These are phyloP conservation scores for Barbarea vulgaris DNA, from an alignment of 345 rosid species.

Conservation along the genomic window DNA sequence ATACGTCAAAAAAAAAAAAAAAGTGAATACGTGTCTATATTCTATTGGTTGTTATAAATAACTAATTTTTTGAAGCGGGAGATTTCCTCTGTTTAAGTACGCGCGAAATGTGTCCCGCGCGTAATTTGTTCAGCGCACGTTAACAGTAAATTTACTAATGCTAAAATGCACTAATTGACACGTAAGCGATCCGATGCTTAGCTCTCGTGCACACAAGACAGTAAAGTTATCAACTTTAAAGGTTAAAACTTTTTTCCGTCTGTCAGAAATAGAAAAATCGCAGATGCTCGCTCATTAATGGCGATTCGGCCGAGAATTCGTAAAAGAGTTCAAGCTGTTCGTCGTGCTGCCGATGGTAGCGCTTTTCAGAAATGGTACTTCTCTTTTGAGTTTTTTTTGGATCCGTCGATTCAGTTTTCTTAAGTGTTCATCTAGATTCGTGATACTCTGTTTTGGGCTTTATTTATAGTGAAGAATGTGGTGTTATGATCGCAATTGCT, in stretches of 20 bases:
- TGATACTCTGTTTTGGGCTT: conserved; percentile 27
- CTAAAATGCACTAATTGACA: conserved; percentile 22
- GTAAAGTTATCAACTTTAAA: not conserved
- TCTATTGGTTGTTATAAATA: not conserved
- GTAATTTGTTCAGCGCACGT: conserved; percentile 1
- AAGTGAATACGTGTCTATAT: not conserved
- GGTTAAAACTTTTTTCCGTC: not conserved
- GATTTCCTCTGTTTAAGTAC: not conserved
- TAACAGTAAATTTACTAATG: not conserved
- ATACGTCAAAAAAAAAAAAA: no score
- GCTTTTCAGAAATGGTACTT: conserved; percentile 74
- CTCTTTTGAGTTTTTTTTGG: not conserved
- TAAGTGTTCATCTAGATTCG: not conserved
- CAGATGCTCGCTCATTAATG: conserved; percentile 47
- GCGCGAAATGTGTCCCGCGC: conserved; percentile 39
- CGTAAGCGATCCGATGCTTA: not conserved
- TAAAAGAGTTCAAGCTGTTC: conserved; percentile 68
- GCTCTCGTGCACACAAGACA: not conserved
- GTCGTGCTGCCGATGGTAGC: conserved; percentile 81
- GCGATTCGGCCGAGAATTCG: conserved; percentile 58
- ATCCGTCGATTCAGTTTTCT: conserved; percentile 1
- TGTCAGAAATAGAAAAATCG: conserved; percentile 30
- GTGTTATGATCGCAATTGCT: conserved; percentile 59
- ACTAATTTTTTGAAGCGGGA: conserved; percentile 1
- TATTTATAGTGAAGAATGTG: conserved; percentile 56